A percentile compares a stretch with the other conserved stretches of the same genome.
Evolutionary conservation across 768 basidiomycete species (phyloP).

Genomic region (Agrocybe pediades): DNA sequence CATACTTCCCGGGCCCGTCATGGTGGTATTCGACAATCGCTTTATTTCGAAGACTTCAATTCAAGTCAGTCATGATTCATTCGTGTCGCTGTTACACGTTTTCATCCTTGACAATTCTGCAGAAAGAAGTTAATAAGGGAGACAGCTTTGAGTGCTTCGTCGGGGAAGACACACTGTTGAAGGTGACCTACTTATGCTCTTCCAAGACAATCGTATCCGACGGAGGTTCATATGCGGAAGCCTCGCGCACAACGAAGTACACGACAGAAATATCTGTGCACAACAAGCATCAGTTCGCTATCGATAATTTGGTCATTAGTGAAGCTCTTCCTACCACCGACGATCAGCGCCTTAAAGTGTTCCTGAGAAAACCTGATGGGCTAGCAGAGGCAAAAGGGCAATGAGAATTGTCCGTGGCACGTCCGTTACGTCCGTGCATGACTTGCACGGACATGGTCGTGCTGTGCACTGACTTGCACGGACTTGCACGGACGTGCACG

Average conservation of each 20-base stretch:
- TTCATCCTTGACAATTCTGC: slow-evolving; percentile 10
- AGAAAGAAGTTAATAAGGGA: slow-evolving; percentile 46
- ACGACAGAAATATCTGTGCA: slow-evolving; percentile 46
- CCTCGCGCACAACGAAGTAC: slow-evolving; percentile 43
- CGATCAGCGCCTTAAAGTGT: slow-evolving; percentile 43
- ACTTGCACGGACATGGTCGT: too few species aligned
- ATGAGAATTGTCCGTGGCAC: too few species aligned
- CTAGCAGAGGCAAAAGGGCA: too few species aligned
- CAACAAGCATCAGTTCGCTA: slow-evolving; percentile 49
- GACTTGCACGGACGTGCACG: too few species aligned
- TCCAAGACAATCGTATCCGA: slow-evolving; percentile 35
- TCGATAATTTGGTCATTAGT: slow-evolving; percentile 45
- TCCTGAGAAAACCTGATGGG: slow-evolving; percentile 48
- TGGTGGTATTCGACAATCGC: slow-evolving; percentile 56
- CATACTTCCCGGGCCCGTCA: slow-evolving; percentile 54
- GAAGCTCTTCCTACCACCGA: slow-evolving; percentile 47
- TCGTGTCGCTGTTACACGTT: too few species aligned
- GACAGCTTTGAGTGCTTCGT: slow-evolving; percentile 60
- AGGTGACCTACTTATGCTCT: slow-evolving; percentile 46
- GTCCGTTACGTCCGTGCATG: too few species aligned
- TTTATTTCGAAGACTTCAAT: slow-evolving; percentile 57
- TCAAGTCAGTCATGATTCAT: too few species aligned
- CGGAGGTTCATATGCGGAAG: slow-evolving; percentile 45
- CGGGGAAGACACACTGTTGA: slow-evolving; percentile 44
- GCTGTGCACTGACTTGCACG: too few species aligned